Base-by-base conservation (phyloP, 805 yeast genomes). In the Yarrowia deformans region DNA sequence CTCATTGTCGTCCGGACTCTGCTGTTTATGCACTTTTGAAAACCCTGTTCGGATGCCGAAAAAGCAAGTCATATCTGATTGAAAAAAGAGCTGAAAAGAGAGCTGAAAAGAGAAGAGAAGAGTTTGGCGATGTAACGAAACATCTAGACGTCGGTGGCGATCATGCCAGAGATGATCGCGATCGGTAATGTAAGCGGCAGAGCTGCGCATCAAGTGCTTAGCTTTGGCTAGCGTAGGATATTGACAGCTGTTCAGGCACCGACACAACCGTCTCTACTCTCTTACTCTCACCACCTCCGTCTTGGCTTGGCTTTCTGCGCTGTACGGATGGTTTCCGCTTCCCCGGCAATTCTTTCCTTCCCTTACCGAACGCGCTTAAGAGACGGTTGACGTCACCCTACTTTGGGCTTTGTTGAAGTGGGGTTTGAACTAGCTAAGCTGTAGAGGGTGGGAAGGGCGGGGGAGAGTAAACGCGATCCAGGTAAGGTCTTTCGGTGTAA, bases 341-440 rank as follows among this genome's bases (percentile, higher is more conserved):
- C 3, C n/a, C 34, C 55, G 55, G 55, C 56, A 50, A 50, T 29
- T 34, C 23, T n/a, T 50, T 50, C 56, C 40, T 46, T n/a, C 34
- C n/a, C 10, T 12, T 23, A 12, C n/a, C 3, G 9, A 23, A 23
- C 29, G 8, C 37, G 37, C n/a, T n/a, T n/a, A n/a, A n/a, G 37
- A 1, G 37, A 34, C 35, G 35, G 23, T 23, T 46, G 34, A 46
- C 50, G 50, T 48, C 52, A 29, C n/a, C 14, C n/a, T 29, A 13
- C 18, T 48, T 48, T 48, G 14, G 35, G 35, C 52, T 34, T 48
- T 29, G n/a, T n/a, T n/a, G n/a, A n/a, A n/a, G n/a, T n/a, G n/a
- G n/a, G n/a, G n/a, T n/a, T n/a, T n/a, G n/a, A n/a, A n/a, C n/a
- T n/a, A n/a, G n/a, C n/a, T n/a, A n/a, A n/a, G n/a, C n/a, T n/a